Evolutionary conservation across 495 filamentous ascomycete species (phyloP), one percentile per base, ranked within the genome.

Genomic region (Aspergillus ellipticus): DNA sequence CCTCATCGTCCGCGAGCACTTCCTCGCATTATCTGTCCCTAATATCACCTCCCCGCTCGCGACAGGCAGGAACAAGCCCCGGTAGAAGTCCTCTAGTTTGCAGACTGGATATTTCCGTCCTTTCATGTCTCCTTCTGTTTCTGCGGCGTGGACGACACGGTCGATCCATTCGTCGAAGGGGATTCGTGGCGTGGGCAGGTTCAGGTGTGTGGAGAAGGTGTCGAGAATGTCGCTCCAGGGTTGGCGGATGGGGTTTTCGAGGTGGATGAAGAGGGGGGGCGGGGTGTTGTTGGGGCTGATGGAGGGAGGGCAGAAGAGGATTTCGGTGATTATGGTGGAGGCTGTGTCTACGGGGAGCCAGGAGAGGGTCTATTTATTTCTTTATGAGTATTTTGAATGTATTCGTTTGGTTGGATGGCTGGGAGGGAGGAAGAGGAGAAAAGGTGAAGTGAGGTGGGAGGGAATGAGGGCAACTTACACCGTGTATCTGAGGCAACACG

Each of bases 161-260:
- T 6, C 21, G 5, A 51, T 6, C 68, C 9, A 45, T 63, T 55
- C 21, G 47, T 57, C 48, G 35, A 33, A 51, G 22, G 22, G 22
- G 6, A 51, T 28, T 1, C 31, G 31, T n/a, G n/a, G n/a, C 7
- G 28, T 9, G 22, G 24, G 5, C 31, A 51, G 26, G 26, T 26
- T 26, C 48, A 51, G 19, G 16, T 37, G 24, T 0, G 24, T 4
- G n/a, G 13, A 15, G 2, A 51, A 15, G 15, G 19, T 31, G 15
- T n/a, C 28, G 15, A 51, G 48, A 6, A 51, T n/a, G 22, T 76
- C 66, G 0, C 37, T 31, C 78, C 78, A 82, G 0, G 71, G 64
- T 64, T 79, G 74, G 6, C 70, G 52, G 11, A 71, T 57, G 0
- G 78, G 77, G 43, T 80, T 82, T 6, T 82, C 79, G 53, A 81